Evolutionary conservation across 148 eudicot genomes (phyloP).

Genomic region (Nyssa sinensis): DNA sequence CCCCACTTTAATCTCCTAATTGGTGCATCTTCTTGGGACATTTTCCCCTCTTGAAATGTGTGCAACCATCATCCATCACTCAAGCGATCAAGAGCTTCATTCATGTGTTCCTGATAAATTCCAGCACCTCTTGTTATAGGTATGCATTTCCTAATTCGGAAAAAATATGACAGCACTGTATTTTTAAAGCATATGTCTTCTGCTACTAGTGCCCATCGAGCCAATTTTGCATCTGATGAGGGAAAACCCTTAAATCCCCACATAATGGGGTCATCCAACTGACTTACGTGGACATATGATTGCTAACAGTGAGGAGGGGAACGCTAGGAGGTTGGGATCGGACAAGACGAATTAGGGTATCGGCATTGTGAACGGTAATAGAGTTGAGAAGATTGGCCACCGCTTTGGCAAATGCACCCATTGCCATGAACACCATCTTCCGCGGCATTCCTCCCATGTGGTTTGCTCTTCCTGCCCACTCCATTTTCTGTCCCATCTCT

Average conservation of each 20-base stretch:
- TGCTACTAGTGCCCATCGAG: constrained; percentile 90
- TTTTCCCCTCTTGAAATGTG: constrained; percentile 96
- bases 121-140: constrained; percentile 96
- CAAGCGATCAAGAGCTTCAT: constrained; percentile 89
- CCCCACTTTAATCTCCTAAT: constrained; percentile 96
- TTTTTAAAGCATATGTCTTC: constrained; percentile 97
- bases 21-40: constrained; percentile 71
- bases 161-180: constrained; percentile 64
- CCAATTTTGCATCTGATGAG: constrained; percentile 53
- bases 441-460: constrained; percentile 78
- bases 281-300: constrained; percentile 94
- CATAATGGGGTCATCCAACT: constrained; percentile 90
- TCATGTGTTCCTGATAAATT: constrained; percentile 91
- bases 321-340: constrained; percentile 66
- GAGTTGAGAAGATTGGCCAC: constrained; percentile 58
- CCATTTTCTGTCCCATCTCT: constrained; percentile 46
- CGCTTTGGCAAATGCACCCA: constrained; percentile 60
- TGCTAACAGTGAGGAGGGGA: constrained; percentile 93
- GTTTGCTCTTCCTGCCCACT: constrained; percentile 75
- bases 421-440: constrained; percentile 39
- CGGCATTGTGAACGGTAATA: constrained; percentile 69
- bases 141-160: constrained; percentile 94
- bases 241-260: constrained; percentile 97
- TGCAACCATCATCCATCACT: constrained; percentile 87
- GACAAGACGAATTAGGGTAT: constrained; percentile 56